Conservation (phyloP, 768 basidiomycete genomes). For the Calocybe cyanea region DNA sequence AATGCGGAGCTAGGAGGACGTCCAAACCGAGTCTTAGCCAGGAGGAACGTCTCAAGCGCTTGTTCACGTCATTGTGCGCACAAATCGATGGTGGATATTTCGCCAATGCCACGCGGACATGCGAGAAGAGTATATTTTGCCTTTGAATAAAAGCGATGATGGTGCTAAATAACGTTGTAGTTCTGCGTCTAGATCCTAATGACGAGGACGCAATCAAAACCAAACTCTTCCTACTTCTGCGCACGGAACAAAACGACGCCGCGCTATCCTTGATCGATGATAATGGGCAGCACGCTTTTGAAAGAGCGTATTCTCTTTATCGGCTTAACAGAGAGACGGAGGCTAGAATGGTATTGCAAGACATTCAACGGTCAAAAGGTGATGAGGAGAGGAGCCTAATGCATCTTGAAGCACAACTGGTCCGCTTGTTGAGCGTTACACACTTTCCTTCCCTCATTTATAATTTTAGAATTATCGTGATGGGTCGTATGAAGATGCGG, state of each 20-base stretch:
- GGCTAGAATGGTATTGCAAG: slow-evolving; percentile 49
- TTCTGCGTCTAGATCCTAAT: slow-evolving; percentile 61
- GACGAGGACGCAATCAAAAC: slow-evolving; percentile 77
- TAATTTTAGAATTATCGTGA: slow-evolving; percentile 66
- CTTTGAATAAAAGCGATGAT: neutral
- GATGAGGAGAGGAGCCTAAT: slow-evolving; percentile 59
- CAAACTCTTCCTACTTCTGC: slow-evolving; percentile 83
- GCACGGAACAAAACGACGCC: slow-evolving; percentile 75
- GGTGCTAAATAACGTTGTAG: slow-evolving; percentile 33
- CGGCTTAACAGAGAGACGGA: slow-evolving; percentile 75
- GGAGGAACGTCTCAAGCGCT: slow-evolving; percentile 43
- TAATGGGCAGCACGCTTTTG: slow-evolving; percentile 43
- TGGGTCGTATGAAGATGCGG: slow-evolving; percentile 68
- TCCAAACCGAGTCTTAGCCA: slow-evolving; percentile 28
- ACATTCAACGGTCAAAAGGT: slow-evolving; percentile 40
- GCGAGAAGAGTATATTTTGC: slow-evolving; percentile 73
- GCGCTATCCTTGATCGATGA: slow-evolving; percentile 61
- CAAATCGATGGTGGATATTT: slow-evolving; percentile 92
- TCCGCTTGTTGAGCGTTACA: slow-evolving; percentile 31
- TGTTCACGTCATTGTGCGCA: slow-evolving; percentile 77
- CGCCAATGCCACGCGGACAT: slow-evolving; percentile 83
- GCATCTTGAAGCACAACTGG: slow-evolving; percentile 88
- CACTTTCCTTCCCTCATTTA: slow-evolving; percentile 8
- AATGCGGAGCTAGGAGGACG: slow-evolving; percentile 1
- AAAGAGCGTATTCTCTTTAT: slow-evolving; percentile 81